These are phyloP conservation scores for Stylosanthes scabra DNA, from an alignment of 331 rosid species.

Conservation along the genomic window DNA sequence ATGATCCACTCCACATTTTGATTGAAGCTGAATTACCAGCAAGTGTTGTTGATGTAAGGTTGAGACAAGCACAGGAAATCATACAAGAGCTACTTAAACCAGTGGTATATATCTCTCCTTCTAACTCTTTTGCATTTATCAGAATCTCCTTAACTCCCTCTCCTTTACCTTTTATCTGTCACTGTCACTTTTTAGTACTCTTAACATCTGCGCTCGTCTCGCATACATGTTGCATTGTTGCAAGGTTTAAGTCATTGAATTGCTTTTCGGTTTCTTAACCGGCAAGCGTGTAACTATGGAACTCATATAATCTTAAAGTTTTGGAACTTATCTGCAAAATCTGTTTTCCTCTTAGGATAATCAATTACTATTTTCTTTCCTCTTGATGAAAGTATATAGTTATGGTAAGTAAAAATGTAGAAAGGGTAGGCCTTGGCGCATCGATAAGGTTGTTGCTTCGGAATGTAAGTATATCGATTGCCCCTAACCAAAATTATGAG, in stretches of 20 bases:
- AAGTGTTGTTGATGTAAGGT: constrained; percentile 65
- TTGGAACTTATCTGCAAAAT: constrained; percentile 19
- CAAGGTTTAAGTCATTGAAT: not conserved
- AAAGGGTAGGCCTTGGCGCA: not conserved
- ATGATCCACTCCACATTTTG: constrained; percentile 89
- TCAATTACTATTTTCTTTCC: not conserved
- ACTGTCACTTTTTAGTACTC: too few relatives aligned
- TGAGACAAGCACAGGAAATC: constrained; percentile 92
- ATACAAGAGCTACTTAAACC: constrained; percentile 94
- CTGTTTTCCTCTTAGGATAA: not conserved
- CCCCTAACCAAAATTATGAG: too few relatives aligned
- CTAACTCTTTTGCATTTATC: constrained; percentile 22
- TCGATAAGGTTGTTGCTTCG: not conserved
- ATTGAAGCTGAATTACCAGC: constrained; percentile 96
- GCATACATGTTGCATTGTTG: not conserved
- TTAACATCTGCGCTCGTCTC: not conserved
- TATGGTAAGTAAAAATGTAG: not conserved
- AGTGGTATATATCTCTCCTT: constrained; percentile 60
- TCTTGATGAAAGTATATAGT: not conserved
- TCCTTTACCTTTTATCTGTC: too few relatives aligned
- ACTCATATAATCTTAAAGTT: not conserved
- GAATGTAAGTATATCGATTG: too few relatives aligned
- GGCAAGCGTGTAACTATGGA: not conserved
- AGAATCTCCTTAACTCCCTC: too few relatives aligned
- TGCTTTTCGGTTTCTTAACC: not conserved